Percentiles rank a stretch among this genome's conserved stretches.
Evolutionary conservation across 495 filamentous ascomycete species (phyloP).

Genomic region (Daldinia bambusicola): DNA sequence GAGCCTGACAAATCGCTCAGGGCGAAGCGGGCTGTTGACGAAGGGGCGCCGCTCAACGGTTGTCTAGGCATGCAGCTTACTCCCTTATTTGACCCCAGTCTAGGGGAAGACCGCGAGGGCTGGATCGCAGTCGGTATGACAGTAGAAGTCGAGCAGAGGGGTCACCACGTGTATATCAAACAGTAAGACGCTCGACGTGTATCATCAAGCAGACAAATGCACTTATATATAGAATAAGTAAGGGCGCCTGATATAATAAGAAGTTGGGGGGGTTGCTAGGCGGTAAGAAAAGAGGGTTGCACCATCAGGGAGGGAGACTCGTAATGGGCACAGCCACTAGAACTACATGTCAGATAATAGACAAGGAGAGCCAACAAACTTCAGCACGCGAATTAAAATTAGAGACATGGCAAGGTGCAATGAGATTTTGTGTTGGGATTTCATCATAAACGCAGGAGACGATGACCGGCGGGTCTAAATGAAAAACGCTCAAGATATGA

Average conservation of each 20-base stretch:
- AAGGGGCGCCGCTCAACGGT: conserved; percentile 72
- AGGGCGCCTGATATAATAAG: not conserved
- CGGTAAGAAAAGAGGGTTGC: not conserved
- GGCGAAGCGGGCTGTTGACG: conserved; percentile 76
- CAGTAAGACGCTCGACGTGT: conserved; percentile 40
- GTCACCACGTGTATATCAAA: conserved; percentile 54
- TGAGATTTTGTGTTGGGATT: not conserved
- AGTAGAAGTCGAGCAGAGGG: conserved; percentile 53
- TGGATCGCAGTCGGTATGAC: conserved; percentile 59
- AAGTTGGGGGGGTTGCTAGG: not conserved
- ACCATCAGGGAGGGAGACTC: not conserved
- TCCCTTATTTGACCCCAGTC: conserved; percentile 61
- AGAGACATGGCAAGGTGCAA: not conserved
- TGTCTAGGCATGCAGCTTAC: conserved; percentile 89
- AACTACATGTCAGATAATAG: not conserved
- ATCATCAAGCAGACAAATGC: not conserved
- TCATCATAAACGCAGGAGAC: not conserved
- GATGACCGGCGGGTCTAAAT: not conserved
- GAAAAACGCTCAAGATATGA: conserved; percentile 4
- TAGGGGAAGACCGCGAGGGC: conserved; percentile 49
- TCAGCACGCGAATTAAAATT: not conserved
- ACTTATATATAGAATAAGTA: not conserved
- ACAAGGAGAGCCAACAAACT: not conserved
- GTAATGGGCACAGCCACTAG: not conserved
- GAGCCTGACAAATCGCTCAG: conserved; percentile 81